Percentiles rank a stretch among this genome's conserved stretches.
phyloP scores from a whole-genome alignment of 352 stramenopile species.

The Globisporangium nagaii region DNA sequence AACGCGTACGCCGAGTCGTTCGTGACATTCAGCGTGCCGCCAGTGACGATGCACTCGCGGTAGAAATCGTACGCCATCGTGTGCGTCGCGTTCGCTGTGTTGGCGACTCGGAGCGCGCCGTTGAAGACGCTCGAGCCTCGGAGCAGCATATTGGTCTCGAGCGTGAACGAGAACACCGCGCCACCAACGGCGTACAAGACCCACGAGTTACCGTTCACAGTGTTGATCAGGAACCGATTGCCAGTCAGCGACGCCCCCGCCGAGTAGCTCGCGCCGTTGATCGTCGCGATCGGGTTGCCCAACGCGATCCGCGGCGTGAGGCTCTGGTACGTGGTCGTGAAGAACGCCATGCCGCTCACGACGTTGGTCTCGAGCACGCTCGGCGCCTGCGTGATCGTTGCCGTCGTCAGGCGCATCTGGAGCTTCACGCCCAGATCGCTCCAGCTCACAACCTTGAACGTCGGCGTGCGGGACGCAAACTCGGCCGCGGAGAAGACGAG shows the following conservation, averaged over 20 bases:
- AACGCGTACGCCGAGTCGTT: constrained; percentile 49
- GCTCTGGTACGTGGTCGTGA: constrained; percentile 44
- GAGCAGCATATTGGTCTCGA: constrained; percentile 45
- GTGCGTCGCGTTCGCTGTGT: constrained; percentile 31
- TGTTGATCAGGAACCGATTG: constrained; percentile 41
- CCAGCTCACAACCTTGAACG: constrained; percentile 54
- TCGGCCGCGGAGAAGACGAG: constrained; percentile 53
- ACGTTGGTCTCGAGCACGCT: constrained; percentile 39
- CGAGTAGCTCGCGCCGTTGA: constrained; percentile 34
- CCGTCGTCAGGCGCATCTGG: constrained; percentile 26
- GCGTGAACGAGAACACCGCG: constrained; percentile 23
- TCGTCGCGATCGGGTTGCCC: constrained; percentile 41
- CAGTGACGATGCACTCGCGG: constrained; percentile 58
- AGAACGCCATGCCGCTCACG: constrained; percentile 73
- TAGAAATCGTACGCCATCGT: constrained; percentile 51
- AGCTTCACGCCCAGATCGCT: constrained; percentile 59
- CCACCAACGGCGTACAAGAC: constrained; percentile 38
- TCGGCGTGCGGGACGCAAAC: constrained; percentile 32
- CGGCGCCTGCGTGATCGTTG: too few species aligned
- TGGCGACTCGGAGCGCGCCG: constrained; percentile 37
- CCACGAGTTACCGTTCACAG: constrained; percentile 54
- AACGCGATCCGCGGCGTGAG: constrained; percentile 50
- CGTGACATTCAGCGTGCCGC: constrained; percentile 32
- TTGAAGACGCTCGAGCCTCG: constrained; percentile 26
- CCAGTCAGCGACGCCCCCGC: constrained; percentile 25